phyloP scores from a whole-genome alignment of 2,329 filamentous ascomycete genomes.

The Endoconidiophora laricicola region DNA sequence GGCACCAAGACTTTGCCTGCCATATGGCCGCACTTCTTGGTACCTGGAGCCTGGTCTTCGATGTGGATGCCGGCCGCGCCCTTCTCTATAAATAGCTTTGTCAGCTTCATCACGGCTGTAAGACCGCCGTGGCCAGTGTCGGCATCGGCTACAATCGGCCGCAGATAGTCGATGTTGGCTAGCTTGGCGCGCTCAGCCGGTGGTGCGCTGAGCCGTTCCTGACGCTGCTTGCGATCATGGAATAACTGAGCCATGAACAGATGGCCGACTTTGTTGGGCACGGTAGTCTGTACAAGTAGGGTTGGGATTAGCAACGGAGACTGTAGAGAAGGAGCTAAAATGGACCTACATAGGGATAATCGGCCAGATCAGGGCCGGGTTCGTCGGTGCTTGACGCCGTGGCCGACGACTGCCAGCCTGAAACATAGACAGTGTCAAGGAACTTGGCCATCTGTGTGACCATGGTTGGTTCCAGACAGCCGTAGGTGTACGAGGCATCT shows the following conservation, averaged over 20 bases:
- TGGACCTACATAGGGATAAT: constrained; percentile 70
- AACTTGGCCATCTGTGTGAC: constrained; percentile 99
- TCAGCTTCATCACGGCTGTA: constrained; percentile 99
- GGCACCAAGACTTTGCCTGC: constrained; percentile 95
- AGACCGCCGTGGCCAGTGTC: constrained; percentile 94
- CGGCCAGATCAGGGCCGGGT: constrained; percentile 90
- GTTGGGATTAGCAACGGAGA: neutral
- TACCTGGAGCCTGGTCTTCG: constrained; percentile 93
- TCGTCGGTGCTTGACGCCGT: constrained; percentile 91
- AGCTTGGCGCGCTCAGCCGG: constrained; percentile 56
- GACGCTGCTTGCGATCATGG: constrained; percentile 97
- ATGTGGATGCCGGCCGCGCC: constrained; percentile 97
- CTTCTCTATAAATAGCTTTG: constrained; percentile 92
- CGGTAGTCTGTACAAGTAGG: constrained; percentile 54
- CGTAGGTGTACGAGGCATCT: constrained; percentile 76
- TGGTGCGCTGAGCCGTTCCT: constrained; percentile 70
- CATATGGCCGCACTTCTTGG: constrained; percentile 99
- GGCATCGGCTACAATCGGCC: constrained; percentile 90
- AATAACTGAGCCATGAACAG: constrained; percentile 98
- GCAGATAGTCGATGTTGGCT: constrained; percentile 78
- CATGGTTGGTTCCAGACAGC: constrained; percentile 95
- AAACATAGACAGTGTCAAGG: constrained; percentile 95
- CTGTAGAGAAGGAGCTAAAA: neutral
- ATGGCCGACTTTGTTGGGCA: constrained; percentile 95
- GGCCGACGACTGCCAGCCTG: constrained; percentile 95